phyloP scores from a whole-genome alignment of 1,139 yeast species.

The Sugiyamaella japonica region DNA sequence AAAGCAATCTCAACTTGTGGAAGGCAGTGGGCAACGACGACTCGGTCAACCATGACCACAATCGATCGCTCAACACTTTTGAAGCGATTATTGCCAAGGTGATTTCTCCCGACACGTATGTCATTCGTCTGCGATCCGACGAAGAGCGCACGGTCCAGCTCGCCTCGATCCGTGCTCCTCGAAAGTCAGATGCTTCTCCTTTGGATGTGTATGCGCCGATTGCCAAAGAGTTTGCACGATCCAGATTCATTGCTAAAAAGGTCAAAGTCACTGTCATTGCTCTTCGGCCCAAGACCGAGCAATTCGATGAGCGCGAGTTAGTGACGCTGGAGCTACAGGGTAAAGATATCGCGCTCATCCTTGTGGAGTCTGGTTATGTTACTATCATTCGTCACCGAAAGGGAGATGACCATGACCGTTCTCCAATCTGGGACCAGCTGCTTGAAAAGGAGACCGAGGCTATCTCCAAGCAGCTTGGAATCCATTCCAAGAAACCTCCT shows the following conservation, averaged over 20 bases:
- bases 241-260: slow-evolving; percentile 66
- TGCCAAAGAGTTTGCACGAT: slow-evolving; percentile 73
- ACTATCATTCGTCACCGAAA: slow-evolving; percentile 77
- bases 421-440: slow-evolving; percentile 75
- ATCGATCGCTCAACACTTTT: slow-evolving; percentile 39
- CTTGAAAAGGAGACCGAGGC: slow-evolving; percentile 70
- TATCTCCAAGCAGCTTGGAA: slow-evolving; percentile 57
- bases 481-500: slow-evolving; percentile 55
- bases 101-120: slow-evolving; percentile 68
- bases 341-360: slow-evolving; percentile 59
- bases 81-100: slow-evolving; percentile 60
- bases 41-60: slow-evolving; percentile 4
- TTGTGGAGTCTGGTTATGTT: slow-evolving; percentile 69
- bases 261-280: slow-evolving; percentile 65
- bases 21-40: slow-evolving; percentile 40
- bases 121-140: slow-evolving; percentile 48
- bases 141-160: slow-evolving; percentile 58
- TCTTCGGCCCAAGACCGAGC: slow-evolving; percentile 61
- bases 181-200: slow-evolving; percentile 55
- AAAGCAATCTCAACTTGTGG: slow-evolving; percentile 63
- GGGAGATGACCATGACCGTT: slow-evolving; percentile 67
- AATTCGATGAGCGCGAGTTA: slow-evolving; percentile 63
- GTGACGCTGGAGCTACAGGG: slow-evolving; percentile 57
- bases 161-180: slow-evolving; percentile 73
- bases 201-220: slow-evolving; percentile 57